Evolutionary conservation across 2,329 filamentous ascomycete species (phyloP), one percentile per base, ranked within the genome.

Genomic region (Fusarium hostae): DNA sequence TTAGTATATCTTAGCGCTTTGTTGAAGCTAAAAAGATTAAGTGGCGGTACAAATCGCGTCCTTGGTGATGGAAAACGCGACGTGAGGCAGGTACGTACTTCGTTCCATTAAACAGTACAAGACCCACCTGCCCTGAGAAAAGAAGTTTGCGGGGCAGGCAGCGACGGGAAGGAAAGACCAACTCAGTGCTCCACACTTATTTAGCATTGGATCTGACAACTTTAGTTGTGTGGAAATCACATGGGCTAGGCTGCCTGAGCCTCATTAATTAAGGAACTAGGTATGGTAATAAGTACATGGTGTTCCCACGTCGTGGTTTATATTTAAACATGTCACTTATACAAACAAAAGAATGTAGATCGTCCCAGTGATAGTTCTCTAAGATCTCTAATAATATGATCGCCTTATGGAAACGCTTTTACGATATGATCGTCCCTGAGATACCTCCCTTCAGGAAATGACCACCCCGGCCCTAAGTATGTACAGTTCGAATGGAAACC

Each of bases 401-500:
- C 54, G 54, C 56, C 52, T 70, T 76, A 75, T 68, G 47, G 44
- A 71, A 67, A 68, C 64, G 55, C 58, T 58, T 54, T 35, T 43
- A 60, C 32, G 68, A 70, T 70, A 61, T 66, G 55, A 68, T 68
- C 39, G 30, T 65, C 61, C 64, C 18, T 44, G 63, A 71, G 32
- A 66, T 56, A 57, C 68, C 60, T 54, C 24, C 60, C 48, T 61
- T 45, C 44, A 50, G 70, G 60, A 76, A 66, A 74, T 68, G 60
- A 76, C 67, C 62, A 70, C 66, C 55, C 63, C 54, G 50, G 48
- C 54, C 57, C 22, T 51, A 66, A 78, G 73, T 78, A 78, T 78
- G 55, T 78, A 78, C 77, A 75, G 30, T 68, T 74, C 59, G 74
- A 78, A 78, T 66, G 55, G 68, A 74, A 75, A 48, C 66, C 34